These are phyloP conservation scores for Alternaria gaisen DNA, from an alignment of 2,329 filamentous ascomycete genomes.

Conservation along the genomic window DNA sequence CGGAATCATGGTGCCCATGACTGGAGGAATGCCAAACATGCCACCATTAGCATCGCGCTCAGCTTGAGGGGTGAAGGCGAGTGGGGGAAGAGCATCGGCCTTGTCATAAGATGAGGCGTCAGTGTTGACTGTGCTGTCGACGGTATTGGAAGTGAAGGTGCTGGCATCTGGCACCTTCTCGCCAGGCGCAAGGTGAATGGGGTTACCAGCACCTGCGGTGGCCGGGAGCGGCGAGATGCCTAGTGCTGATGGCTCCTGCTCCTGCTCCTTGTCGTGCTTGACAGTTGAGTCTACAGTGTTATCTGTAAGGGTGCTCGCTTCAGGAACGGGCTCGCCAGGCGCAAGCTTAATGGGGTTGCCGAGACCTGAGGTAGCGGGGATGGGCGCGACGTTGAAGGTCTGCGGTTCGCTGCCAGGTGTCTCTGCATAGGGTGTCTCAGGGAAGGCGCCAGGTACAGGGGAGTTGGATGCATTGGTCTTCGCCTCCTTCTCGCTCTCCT, in stretches of 20 bases:
- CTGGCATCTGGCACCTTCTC: conserved; percentile 78
- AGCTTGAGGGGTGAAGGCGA: conserved; percentile 54
- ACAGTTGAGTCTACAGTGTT: conserved; percentile 74
- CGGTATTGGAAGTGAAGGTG: conserved; percentile 72
- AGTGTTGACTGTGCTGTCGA: conserved; percentile 65
- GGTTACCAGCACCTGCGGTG: conserved; percentile 72
- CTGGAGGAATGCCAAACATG: conserved; percentile 57
- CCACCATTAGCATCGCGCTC: conserved; percentile 55
- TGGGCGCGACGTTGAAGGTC: conserved; percentile 64
- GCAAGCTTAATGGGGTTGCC: conserved; percentile 83
- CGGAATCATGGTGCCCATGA: conserved; percentile 74
- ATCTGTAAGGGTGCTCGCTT: conserved; percentile 67
- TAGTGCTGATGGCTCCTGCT: conserved; percentile 56
- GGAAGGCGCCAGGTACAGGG: conserved; percentile 70
- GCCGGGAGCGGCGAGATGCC: conserved; percentile 68
- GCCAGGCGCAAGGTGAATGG: conserved; percentile 79
- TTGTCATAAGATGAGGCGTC: conserved; percentile 90
- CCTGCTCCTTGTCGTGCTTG: conserved; percentile 44
- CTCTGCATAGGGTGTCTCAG: conserved; percentile 74
- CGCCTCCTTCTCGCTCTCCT: conserved; percentile 56
- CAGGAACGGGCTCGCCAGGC: conserved; percentile 82
- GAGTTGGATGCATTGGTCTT: conserved; percentile 50
- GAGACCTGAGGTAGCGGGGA: conserved; percentile 65
- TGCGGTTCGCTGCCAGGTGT: conserved; percentile 55
- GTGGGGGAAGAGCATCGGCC: conserved; percentile 66